These are phyloP conservation scores for Dioscorea dumetorum DNA, from an alignment of 106 monocot species.

Conservation along the genomic window DNA sequence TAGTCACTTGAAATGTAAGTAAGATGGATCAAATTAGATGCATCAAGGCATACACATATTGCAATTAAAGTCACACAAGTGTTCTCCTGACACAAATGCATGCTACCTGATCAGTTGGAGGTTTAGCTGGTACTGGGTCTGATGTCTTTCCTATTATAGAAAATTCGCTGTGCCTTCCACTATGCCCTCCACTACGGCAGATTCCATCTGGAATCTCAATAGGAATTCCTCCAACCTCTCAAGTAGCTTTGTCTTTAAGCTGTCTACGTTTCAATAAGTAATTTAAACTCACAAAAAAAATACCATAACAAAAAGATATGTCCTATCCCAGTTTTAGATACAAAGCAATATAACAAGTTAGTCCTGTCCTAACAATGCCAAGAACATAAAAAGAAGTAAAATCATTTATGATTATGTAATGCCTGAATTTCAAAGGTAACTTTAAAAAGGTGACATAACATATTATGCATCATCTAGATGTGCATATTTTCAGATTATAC, in stretches of 20 bases:
- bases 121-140: constrained; percentile 7
- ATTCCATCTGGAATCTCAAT: constrained; percentile 41
- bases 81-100: background rate
- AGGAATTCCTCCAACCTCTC: constrained; percentile 72
- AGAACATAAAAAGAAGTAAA: no score
- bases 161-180: constrained; percentile 4
- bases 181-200: constrained; percentile 15
- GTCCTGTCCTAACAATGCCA: no score
- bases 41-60: background rate
- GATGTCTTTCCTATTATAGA: constrained; percentile 8
- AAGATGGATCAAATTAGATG: background rate
- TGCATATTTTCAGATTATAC: no score
- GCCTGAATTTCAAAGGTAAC: no score
- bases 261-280: constrained; percentile 35
- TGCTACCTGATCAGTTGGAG: background rate
- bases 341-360: no score
- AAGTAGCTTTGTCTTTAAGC: constrained; percentile 55
- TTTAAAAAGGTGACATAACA: no score
- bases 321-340: no score
- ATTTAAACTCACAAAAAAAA: no score
- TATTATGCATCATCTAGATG: no score
- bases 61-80: background rate
- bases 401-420: no score
- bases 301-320: no score
- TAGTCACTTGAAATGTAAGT: no score